Evolutionary conservation across 768 basidiomycete species (phyloP), one percentile per base, ranked within the genome.

Genomic region (Ramaria sp.): DNA sequence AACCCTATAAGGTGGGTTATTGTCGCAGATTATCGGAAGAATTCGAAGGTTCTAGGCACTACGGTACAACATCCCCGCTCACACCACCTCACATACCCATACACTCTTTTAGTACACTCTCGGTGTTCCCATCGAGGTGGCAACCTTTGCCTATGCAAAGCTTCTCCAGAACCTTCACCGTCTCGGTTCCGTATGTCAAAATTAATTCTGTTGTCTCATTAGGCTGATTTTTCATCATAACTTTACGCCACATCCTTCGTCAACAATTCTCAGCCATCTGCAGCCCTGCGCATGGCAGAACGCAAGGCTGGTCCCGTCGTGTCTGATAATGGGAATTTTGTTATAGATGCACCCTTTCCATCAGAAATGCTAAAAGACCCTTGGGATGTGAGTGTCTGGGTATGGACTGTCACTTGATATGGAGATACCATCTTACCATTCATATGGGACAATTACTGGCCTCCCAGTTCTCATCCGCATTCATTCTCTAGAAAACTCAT

Each of bases 1-100:
- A 27, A 10, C 37, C 15, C 25, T 32, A 36, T 60, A 89, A n/a
- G 86, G 36, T 95, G 92, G 70, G 76, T 93, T 63, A 73, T 92
- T 36, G 89, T 99, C 38, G 96, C 96, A 51, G 96, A 99, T 69
- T 90, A 88, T 70, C 80, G 96, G 57, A 99, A 99, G 73, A 93
- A 99, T 61, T 85, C 85, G 6, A 70, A 81, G 54, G 75, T 78
- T 43, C 75, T 97, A 16, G 90, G 93, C 4, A 85, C 85, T 28
- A 85, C 78, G 64, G 93, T 94, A 64, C 58, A 87, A 76, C 12
- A 27, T 39, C 45, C 25, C 45, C 36, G 7, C 20, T 15, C 36
- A 45, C 28, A 56, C 15, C 18, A 27, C 24, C 39, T 25, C 28
- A 32, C 24, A 22, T 52, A 48, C 58, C 59, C 48, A 56, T 59